Base-by-base conservation (phyloP, 2,329 filamentous ascomycete species). In the Helminthosporium solani region DNA sequence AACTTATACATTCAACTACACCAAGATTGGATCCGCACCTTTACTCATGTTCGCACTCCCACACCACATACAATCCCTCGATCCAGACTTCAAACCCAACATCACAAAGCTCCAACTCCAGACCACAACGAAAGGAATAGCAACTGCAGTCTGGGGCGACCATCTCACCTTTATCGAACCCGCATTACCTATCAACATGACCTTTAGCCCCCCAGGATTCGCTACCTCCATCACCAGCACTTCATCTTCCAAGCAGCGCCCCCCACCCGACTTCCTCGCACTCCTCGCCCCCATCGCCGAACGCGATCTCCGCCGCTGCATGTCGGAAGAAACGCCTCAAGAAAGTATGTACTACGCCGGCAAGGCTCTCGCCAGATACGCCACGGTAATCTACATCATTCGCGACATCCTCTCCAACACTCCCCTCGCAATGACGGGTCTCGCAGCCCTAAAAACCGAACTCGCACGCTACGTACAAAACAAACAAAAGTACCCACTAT, bases 311-410 rank as follows among this genome's bases (percentile, higher is more conserved):
- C 79, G 81, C 1, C 85, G 94, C 69, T 79, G 90, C 64, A 88
- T 96, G 70, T 70, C 75, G n/a, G 73, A 75, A 0, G 85, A 94
- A 61, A 83, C 83, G 4, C 82, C 94, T 53, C 75, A 88, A 28
- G 81, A 92, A 64, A 95, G 90, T 30, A 91, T 96, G 83, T 97
- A 97, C 70, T 96, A 86, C 69, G 88, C 87, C 57, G 94, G 94
- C 57, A 97, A 77, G 53, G 64, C 66, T 0, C 54, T 72, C 2
- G 58, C 63, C 2, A 68, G 61, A 41, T 74, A 75, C 40, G 75
- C 75, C 0, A 68, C 69, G 2, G 70, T 77, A 6, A 42, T 70
- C n/a, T 76, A 72, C 61, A 63, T 72, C 1, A 58, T 70, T 27
- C 54, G 84, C 75, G 46, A 81, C 76, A 42, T 85, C 75, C 62